A percentile compares a stretch with the other conserved stretches of the same genome.
Conservation (phyloP, 139 green algal species). For the Tetradesmus obliquus region DNA sequence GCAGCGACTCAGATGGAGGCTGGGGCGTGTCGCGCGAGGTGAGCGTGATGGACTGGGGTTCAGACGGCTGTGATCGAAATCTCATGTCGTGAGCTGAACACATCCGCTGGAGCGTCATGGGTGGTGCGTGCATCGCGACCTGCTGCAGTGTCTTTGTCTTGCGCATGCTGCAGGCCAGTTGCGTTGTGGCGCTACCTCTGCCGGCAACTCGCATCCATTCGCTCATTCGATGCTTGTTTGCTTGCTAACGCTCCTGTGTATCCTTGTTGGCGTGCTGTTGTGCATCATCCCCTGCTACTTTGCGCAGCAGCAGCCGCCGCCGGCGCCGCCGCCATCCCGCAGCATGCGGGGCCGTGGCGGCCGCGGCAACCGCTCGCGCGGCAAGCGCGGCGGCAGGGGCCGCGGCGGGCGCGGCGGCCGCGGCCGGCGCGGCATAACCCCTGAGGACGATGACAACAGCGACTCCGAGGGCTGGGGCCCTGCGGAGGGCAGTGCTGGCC, state of each 20-base stretch:
- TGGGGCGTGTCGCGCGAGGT: constrained; percentile 54
- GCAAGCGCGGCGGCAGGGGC: constrained; percentile 49
- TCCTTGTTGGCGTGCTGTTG: too few species aligned
- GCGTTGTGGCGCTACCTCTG: too few species aligned
- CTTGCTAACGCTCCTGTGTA: too few species aligned
- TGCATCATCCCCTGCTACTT: not conserved
- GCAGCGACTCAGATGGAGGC: constrained; percentile 83
- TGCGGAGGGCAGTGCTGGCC: constrained; percentile 46
- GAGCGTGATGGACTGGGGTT: not conserved
- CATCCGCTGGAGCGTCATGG: too few species aligned
- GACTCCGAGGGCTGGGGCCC: constrained; percentile 61
- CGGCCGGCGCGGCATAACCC: constrained; percentile 38
- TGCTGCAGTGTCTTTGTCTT: too few species aligned
- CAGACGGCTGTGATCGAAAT: not conserved
- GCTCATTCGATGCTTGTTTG: too few species aligned
- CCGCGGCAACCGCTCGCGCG: constrained; percentile 41
- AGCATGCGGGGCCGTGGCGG: constrained; percentile 18
- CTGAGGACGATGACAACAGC: constrained; percentile 62
- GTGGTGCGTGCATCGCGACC: too few species aligned
- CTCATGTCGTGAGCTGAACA: too few species aligned
- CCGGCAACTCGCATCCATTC: too few species aligned
- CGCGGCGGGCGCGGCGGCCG: constrained; percentile 28
- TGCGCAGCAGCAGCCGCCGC: constrained; percentile 9
- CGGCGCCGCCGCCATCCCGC: constrained; percentile 12
- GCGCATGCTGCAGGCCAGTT: too few species aligned